Percentiles rank a stretch among this genome's conserved stretches.
phyloP scores from a whole-genome alignment of 2,329 filamentous ascomycete genomes.

The Pseudogymnoascus sp. region DNA sequence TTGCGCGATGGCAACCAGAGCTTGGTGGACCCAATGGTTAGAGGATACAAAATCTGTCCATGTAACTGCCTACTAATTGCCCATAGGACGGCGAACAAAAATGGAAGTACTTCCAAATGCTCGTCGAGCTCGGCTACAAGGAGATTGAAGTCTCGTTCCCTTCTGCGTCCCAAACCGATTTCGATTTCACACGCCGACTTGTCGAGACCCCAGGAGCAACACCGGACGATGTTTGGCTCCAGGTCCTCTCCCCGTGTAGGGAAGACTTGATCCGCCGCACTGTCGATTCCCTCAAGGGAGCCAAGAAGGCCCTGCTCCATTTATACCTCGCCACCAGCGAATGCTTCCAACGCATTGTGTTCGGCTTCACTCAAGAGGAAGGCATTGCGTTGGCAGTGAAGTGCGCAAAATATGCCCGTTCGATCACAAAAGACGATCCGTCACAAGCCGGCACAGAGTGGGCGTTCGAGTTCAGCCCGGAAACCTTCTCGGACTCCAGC shows the following conservation, averaged over 20 bases:
- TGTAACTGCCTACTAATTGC: neutral
- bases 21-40: constrained; percentile 84
- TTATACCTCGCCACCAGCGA: constrained; percentile 94
- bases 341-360: constrained; percentile 88
- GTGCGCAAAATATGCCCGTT: constrained; percentile 79
- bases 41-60: constrained; percentile 22
- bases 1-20: constrained; percentile 91
- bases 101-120: constrained; percentile 90
- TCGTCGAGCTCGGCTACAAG: constrained; percentile 87
- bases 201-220: constrained; percentile 76
- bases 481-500: constrained; percentile 84
- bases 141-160: constrained; percentile 97
- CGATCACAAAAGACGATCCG: constrained; percentile 76
- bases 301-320: constrained; percentile 90
- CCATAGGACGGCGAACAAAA: constrained; percentile 84
- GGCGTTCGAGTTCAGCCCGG: constrained; percentile 77
- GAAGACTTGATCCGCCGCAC: constrained; percentile 85
- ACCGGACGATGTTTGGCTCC: constrained; percentile 83
- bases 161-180: constrained; percentile 89
- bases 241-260: constrained; percentile 86
- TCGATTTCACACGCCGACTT: constrained; percentile 83
- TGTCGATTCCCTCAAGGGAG: constrained; percentile 77
- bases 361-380: constrained; percentile 77
- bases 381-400: constrained; percentile 72
- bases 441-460: constrained; percentile 52